A percentile compares a stretch with the other conserved stretches of the same genome.
Conservation (phyloP, 2,329 filamentous ascomycete genomes). For the Phyllosticta ampelicida region DNA sequence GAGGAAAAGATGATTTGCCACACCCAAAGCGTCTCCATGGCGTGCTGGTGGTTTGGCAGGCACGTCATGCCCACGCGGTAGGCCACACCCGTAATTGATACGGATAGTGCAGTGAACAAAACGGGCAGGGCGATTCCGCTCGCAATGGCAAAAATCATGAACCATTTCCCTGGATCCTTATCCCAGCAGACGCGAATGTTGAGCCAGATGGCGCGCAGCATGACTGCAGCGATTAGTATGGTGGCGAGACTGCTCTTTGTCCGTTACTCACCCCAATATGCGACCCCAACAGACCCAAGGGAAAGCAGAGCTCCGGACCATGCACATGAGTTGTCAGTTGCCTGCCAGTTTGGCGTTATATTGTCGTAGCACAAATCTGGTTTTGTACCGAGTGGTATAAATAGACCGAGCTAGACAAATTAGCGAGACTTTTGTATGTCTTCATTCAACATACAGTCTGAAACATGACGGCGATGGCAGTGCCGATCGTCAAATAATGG, state of each 20-base stretch:
- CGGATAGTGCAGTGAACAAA: conserved; percentile 20
- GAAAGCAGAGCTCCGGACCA: conserved; percentile 69
- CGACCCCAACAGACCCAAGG: conserved; percentile 65
- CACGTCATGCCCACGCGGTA: conserved; percentile 29
- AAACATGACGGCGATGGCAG: conserved; percentile 57
- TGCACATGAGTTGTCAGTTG: conserved; percentile 61
- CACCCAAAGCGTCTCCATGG: conserved; percentile 27
- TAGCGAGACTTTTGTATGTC: background rate
- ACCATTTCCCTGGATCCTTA: conserved; percentile 19
- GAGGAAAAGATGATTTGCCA: conserved; percentile 26
- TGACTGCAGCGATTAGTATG: conserved; percentile 13
- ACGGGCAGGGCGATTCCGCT: conserved; percentile 22
- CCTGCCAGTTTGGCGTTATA: conserved; percentile 81
- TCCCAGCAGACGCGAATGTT: conserved; percentile 31
- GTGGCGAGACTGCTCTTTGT: background rate
- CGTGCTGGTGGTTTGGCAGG: conserved; percentile 24
- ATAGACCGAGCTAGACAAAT: conserved; percentile 58
- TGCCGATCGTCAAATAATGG: conserved; percentile 75
- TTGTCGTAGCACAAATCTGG: conserved; percentile 68
- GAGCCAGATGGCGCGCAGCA: conserved; percentile 28
- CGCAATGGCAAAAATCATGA: conserved; percentile 22
- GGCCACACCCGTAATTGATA: conserved; percentile 25
- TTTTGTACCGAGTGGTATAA: conserved; percentile 64
- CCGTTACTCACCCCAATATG: conserved; percentile 55
- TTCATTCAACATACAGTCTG: conserved; percentile 53